Evolutionary conservation across 2,329 filamentous ascomycete genomes (phyloP).

Genomic region (Cladobotryum mycophilum): DNA sequence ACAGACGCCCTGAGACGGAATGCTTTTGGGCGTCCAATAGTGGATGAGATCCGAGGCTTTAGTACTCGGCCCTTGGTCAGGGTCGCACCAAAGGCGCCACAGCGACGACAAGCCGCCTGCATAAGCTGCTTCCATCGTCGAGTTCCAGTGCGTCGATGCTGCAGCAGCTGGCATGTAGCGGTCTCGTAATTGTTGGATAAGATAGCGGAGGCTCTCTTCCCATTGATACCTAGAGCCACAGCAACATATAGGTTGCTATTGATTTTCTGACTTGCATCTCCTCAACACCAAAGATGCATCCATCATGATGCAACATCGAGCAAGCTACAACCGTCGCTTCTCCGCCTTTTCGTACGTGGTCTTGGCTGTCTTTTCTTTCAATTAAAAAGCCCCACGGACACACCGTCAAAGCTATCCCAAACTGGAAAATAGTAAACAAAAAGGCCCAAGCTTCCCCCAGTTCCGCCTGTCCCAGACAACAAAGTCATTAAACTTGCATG

Average conservation of each 20-base stretch:
- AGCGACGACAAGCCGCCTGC: slow-evolving; percentile 10
- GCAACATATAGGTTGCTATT: neutral
- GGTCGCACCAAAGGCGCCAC: slow-evolving; percentile 7
- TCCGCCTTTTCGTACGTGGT: neutral
- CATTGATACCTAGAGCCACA: neutral
- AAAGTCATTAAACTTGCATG: slow-evolving; percentile 12
- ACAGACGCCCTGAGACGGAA: neutral
- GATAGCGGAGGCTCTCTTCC: neutral
- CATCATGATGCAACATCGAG: neutral
- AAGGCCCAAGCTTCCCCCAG: slow-evolving; percentile 26
- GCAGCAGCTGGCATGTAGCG: neutral
- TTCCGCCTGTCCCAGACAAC: slow-evolving; percentile 25
- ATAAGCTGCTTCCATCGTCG: neutral
- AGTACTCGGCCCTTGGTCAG: neutral
- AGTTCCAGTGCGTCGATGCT: slow-evolving; percentile 2
- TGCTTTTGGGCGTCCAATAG: neutral
- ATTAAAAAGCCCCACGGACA: neutral
- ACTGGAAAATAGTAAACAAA: slow-evolving; percentile 38
- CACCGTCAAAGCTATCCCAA: slow-evolving; percentile 25
- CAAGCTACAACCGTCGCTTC: neutral
- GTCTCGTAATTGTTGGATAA: neutral
- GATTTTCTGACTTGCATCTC: neutral
- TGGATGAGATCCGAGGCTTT: neutral
- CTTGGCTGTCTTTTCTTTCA: neutral
- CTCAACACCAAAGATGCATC: neutral